Conservation (phyloP, 2,329 filamentous ascomycete species). For the Raffaelea albimanens region DNA sequence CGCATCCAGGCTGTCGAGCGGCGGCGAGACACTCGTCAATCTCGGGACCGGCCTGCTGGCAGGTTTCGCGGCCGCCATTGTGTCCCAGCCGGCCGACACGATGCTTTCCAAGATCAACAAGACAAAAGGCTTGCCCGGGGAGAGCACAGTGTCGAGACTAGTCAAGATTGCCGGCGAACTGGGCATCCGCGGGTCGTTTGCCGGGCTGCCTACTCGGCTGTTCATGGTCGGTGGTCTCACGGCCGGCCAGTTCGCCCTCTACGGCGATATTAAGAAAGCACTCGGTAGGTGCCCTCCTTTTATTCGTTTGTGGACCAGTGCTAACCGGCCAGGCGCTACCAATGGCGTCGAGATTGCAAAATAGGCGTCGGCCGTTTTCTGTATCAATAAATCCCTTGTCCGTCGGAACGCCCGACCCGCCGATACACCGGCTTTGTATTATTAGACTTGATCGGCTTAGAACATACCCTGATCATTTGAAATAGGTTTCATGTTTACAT, state of each 20-base stretch:
- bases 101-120: conserved; percentile 89
- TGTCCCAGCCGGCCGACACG: conserved; percentile 77
- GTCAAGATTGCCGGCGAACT: conserved; percentile 76
- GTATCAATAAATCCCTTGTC: too few species aligned
- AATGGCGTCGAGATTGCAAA: too few species aligned
- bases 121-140: conserved; percentile 69
- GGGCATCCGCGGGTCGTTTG: conserved; percentile 61
- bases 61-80: conserved; percentile 73
- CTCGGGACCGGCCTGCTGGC: conserved; percentile 25
- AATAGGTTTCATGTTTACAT: too few species aligned
- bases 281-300: conserved; percentile 32
- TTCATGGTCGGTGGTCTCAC: conserved; percentile 53
- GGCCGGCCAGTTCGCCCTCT: conserved; percentile 75
- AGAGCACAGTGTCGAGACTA: conserved; percentile 64
- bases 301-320: too few species aligned
- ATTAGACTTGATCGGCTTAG: too few species aligned
- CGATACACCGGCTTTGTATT: too few species aligned
- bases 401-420: too few species aligned
- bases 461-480: too few species aligned
- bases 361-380: too few species aligned
- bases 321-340: too few species aligned
- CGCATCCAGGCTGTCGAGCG: conserved; percentile 55
- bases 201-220: conserved; percentile 60
- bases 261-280: conserved; percentile 60
- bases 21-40: conserved; percentile 64